phyloP scores from a whole-genome alignment of 768 basidiomycete genomes.

The Glaciozyma martinii region DNA sequence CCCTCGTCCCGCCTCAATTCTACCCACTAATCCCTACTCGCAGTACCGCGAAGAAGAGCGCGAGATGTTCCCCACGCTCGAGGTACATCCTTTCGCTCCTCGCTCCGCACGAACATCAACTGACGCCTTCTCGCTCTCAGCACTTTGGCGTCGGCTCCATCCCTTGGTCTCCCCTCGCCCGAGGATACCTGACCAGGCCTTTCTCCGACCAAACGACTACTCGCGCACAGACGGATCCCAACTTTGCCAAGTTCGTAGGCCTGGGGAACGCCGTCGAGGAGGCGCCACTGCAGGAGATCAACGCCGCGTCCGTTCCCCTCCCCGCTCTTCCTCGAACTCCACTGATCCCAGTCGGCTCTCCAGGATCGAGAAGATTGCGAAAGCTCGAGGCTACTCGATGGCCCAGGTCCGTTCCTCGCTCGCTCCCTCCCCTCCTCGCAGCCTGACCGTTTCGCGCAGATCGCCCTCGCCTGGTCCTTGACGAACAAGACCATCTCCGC shows the following conservation, averaged over 20 bases:
- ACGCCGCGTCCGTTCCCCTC: neutral
- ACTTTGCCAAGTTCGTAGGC: constrained; percentile 23
- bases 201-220: constrained; percentile 14
- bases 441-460: neutral
- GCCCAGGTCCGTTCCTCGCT: constrained; percentile 40
- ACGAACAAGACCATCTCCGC: constrained; percentile 28
- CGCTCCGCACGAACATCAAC: neutral
- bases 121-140: neutral
- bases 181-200: constrained; percentile 42
- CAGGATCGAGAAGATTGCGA: constrained; percentile 53
- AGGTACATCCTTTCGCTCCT: neutral
- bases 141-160: constrained; percentile 48
- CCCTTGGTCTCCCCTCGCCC: constrained; percentile 54
- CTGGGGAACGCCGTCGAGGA: constrained; percentile 9
- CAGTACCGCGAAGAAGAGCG: constrained; percentile 34
- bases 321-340: neutral
- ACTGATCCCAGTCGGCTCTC: neutral
- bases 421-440: constrained; percentile 7
- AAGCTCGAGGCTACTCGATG: constrained; percentile 50
- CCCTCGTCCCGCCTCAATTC: too few relatives aligned
- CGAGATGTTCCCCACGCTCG: constrained; percentile 30
- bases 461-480: constrained; percentile 39
- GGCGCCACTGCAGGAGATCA: neutral
- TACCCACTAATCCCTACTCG: too few relatives aligned
- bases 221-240: constrained; percentile 15